phyloP scores from a whole-genome alignment of 495 filamentous ascomycete genomes.

The Astrothelium macrocarpum region DNA sequence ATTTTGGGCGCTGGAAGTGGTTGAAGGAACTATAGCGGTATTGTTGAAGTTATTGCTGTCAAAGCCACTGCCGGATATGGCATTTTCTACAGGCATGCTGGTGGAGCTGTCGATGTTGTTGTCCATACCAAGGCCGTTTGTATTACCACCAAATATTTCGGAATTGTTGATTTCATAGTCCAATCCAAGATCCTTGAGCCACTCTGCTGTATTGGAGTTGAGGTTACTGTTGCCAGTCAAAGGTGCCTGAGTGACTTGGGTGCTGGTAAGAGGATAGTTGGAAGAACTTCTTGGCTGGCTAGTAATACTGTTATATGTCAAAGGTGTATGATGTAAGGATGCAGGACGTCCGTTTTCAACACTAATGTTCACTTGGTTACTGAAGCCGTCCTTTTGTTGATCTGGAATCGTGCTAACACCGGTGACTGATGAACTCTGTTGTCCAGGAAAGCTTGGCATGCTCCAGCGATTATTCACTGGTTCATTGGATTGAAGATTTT shows the following conservation, averaged over 20 bases:
- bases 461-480: constrained; percentile 1
- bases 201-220: neutral
- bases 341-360: neutral
- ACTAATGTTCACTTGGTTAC: neutral
- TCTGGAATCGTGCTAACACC: neutral
- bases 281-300: constrained; percentile 4
- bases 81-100: neutral
- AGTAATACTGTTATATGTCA: neutral
- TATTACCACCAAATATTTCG: neutral
- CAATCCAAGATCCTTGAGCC: neutral
- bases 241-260: neutral
- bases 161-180: neutral
- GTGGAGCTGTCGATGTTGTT: neutral
- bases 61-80: neutral
- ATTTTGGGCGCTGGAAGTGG: neutral
- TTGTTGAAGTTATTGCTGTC: neutral
- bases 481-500: neutral
- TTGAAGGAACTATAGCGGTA: neutral
- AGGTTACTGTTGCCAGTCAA: neutral
- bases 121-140: neutral
- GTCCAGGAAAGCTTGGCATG: neutral
- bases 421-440: neutral
- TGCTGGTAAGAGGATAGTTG: neutral
- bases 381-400: neutral
- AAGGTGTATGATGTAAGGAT: neutral